A percentile compares a stretch with the other conserved stretches of the same genome.
Evolutionary conservation across 371 early-diverging fungal genomes (phyloP).

Genomic region (Apophysomyces sp.): DNA sequence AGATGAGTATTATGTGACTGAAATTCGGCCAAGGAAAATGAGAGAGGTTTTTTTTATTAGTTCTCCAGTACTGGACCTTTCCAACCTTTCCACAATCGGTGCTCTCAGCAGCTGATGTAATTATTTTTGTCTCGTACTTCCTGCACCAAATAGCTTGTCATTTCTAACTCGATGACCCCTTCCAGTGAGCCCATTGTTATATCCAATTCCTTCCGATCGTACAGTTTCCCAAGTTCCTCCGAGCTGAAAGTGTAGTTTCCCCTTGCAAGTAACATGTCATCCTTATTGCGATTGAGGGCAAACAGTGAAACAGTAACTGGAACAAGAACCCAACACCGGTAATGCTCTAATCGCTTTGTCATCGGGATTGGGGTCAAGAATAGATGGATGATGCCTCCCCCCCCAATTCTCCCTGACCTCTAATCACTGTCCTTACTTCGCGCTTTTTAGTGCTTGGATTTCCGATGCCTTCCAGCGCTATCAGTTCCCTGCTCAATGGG

Average conservation of each 20-base stretch:
- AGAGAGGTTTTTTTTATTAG: not conserved
- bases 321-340: slow-evolving; percentile 9
- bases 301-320: slow-evolving; percentile 17
- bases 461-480: slow-evolving; percentile 26
- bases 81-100: not conserved
- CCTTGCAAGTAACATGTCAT: slow-evolving; percentile 7
- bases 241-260: not conserved
- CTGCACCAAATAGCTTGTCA: not conserved
- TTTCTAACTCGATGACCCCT: not conserved
- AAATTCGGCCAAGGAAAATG: too few species aligned
- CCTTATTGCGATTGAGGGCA: slow-evolving; percentile 14
- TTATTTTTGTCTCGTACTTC: not conserved
- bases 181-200: not conserved
- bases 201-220: not conserved
- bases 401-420: not conserved
- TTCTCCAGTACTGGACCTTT: not conserved
- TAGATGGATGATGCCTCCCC: not conserved
- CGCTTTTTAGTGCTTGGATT: slow-evolving; percentile 11
- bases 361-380: not conserved
- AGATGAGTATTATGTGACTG: not conserved
- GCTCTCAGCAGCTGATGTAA: not conserved
- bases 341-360: slow-evolving; percentile 1
- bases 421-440: not conserved
- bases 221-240: not conserved
- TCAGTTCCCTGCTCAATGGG: slow-evolving; percentile 10